Evolutionary conservation across 2,329 filamentous ascomycete genomes (phyloP).

Genomic region (Cyphellophora europaea): DNA sequence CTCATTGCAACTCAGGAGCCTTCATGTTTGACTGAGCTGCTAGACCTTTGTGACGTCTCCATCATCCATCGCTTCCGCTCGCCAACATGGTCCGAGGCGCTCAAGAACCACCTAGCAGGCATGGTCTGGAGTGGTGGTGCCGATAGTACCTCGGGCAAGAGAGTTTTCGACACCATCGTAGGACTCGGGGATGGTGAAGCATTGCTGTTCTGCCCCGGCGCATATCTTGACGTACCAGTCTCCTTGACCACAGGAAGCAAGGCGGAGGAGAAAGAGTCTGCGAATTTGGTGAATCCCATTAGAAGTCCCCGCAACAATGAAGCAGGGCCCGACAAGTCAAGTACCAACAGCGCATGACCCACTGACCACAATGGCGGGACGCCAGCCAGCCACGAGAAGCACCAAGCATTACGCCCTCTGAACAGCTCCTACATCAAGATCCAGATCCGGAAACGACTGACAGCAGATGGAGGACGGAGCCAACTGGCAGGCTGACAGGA

Average conservation of each 20-base stretch:
- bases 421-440: constrained; percentile 27
- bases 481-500: too few species aligned
- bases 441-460: constrained; percentile 30
- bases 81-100: constrained; percentile 50
- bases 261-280: too few species aligned
- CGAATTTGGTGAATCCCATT: too few species aligned
- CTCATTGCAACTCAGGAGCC: constrained; percentile 72
- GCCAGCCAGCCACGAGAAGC: too few species aligned
- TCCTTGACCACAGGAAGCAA: too few species aligned
- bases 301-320: too few species aligned
- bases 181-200: constrained; percentile 39
- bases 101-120: constrained; percentile 41
- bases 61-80: constrained; percentile 64
- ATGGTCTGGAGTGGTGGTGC: constrained; percentile 16
- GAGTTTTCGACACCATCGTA: constrained; percentile 38
- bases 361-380: constrained; percentile 6
- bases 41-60: constrained; percentile 64
- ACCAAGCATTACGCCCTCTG: too few species aligned
- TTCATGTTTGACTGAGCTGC: constrained; percentile 56
- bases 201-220: constrained; percentile 39
- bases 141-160: constrained; percentile 12
- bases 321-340: too few species aligned
- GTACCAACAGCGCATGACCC: too few species aligned
- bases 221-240: constrained; percentile 31
- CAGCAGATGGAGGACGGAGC: constrained; percentile 35